Base-by-base conservation (phyloP, 768 basidiomycete genomes). In the Phlebiopsis gigantea region DNA sequence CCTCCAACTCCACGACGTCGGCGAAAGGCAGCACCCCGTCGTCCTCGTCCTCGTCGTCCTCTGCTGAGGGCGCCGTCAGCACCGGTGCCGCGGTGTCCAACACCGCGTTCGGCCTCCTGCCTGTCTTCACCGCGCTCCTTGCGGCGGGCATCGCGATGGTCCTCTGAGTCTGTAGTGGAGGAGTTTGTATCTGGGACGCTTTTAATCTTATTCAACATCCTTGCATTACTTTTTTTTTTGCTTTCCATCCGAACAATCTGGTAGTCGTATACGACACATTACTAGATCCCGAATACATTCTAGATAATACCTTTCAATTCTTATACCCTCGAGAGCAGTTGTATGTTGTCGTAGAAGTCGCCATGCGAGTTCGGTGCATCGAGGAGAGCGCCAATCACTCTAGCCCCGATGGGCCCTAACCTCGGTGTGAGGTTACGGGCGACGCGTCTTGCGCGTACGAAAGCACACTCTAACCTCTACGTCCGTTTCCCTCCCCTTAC, bases 401-500 rank as follows among this genome's bases (percentile, higher is more conserved):
- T 39, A 51, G 8, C 50, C 50, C 34, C 14, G 17, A 15, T 7
- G 4, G 39, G 25, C 50, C 50, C 50, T 39, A 54, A 54, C 44
- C 41, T 17, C 17, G 19, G 28, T 19, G 5, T n/a, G 25, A 25
- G 31, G 51, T 26, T 42, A 41, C 50, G 65, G 61, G 59, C 58
- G 57, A 68, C 66, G 66, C 66, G 66, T 66, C 62, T 61, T 57
- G 34, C 59, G 56, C 49, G 53, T 42, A 39, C 50, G 50, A 17
- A 28, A 30, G n/a, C 15, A 12, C 45, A 46, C 45, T 48, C 34
- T 12, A 29, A 28, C 47, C 29, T 26, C 47, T n/a, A 30, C 25
- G n/a, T 17, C 4, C 34, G 15, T 47, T 24, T 15, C 25, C 43
- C 8, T 42, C 30, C 48, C 6, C 28, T n/a, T 28, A 17, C 39